These are phyloP conservation scores for Lentinula sp. DNA, from an alignment of 768 basidiomycete genomes.

Conservation along the genomic window DNA sequence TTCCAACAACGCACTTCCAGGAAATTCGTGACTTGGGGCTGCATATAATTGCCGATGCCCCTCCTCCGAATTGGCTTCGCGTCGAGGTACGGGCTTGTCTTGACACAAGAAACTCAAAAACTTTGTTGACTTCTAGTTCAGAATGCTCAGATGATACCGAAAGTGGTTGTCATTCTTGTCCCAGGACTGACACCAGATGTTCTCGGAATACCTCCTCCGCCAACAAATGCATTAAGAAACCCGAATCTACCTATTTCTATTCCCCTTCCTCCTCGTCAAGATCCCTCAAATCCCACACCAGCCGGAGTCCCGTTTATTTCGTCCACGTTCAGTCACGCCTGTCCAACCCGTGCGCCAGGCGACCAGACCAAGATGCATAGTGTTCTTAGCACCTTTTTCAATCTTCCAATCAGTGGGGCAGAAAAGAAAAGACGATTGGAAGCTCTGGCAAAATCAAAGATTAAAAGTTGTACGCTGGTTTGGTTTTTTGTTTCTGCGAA, in stretches of 20 bases:
- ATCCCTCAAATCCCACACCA: background rate
- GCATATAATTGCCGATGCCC: conserved; percentile 75
- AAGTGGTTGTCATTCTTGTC: conserved; percentile 73
- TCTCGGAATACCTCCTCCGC: conserved; percentile 66
- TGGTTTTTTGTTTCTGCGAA: background rate
- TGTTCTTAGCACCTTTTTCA: conserved; percentile 78
- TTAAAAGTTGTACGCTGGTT: conserved; percentile 26
- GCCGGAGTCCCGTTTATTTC: conserved; percentile 49
- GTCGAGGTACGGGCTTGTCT: conserved; percentile 53
- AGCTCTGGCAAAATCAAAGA: conserved; percentile 12
- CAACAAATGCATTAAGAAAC: conserved; percentile 59
- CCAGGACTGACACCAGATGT: conserved; percentile 80
- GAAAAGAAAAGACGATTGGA: conserved; percentile 67
- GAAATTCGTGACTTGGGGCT: conserved; percentile 85
- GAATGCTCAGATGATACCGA: conserved; percentile 71
- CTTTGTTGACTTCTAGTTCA: conserved; percentile 19
- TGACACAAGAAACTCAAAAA: background rate
- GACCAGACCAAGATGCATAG: conserved; percentile 83
- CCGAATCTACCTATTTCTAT: conserved; percentile 50
- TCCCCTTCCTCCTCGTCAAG: conserved; percentile 20
- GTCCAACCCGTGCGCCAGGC: conserved; percentile 89
- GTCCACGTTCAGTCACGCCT: conserved; percentile 85
- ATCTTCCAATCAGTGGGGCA: conserved; percentile 68
- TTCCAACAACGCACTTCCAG: conserved; percentile 29
- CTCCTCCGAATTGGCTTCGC: conserved; percentile 82